These are phyloP conservation scores for Flaveria bidentis DNA, from an alignment of 129 eudicot genomes.

Conservation along the genomic window DNA sequence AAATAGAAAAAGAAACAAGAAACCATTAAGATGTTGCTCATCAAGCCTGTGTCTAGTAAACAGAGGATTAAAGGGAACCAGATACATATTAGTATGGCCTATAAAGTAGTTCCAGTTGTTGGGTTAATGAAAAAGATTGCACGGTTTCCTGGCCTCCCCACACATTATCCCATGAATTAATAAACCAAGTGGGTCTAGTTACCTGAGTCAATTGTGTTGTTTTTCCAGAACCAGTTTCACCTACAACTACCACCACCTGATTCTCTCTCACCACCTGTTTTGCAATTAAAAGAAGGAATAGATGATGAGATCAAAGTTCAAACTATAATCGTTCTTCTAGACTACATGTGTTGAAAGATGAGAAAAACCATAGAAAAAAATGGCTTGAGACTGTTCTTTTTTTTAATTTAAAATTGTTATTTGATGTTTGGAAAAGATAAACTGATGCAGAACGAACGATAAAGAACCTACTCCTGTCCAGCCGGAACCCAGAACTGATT, in stretches of 20 bases:
- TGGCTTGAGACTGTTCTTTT: too few species aligned
- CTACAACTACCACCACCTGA: constrained; percentile 75
- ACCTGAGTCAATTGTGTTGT: constrained; percentile 86
- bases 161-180: background rate
- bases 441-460: background rate
- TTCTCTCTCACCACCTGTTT: constrained; percentile 72
- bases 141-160: background rate
- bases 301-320: background rate
- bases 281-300: background rate
- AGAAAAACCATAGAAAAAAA: background rate
- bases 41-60: background rate
- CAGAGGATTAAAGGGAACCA: background rate
- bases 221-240: constrained; percentile 92
- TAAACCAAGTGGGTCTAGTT: constrained; percentile 7
- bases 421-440: background rate
- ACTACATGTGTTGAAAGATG: background rate
- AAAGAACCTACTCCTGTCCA: background rate
- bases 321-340: too few species aligned
- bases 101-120: background rate
- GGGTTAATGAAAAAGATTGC: background rate
- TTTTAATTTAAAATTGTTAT: background rate
- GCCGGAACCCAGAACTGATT: background rate
- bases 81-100: background rate
- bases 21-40: background rate
- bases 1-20: background rate